Evolutionary conservation across 1,284 basidiomycete species (phyloP).

Genomic region (Ceratobasidium papillatum): DNA sequence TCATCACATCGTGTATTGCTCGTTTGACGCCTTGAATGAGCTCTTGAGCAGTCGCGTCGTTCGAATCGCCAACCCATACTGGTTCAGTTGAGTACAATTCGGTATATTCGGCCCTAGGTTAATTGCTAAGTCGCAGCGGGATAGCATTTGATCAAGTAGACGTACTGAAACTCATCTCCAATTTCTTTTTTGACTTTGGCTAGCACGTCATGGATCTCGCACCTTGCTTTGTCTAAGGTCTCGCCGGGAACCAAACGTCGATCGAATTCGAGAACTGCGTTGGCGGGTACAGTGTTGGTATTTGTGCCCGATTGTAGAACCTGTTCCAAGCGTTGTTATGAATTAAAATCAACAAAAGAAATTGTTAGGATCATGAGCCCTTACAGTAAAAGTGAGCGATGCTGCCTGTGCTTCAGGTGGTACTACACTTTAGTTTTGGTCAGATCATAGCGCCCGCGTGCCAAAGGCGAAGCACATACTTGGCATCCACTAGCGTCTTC

Average conservation of each 20-base stretch:
- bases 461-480: neutral
- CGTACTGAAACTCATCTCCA: conserved; percentile 27
- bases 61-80: conserved; percentile 43
- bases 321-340: neutral
- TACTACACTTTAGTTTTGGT: conserved; percentile 39
- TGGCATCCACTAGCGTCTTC: neutral
- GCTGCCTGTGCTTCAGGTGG: conserved; percentile 42
- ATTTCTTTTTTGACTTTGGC: conserved; percentile 28
- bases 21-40: conserved; percentile 28
- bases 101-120: conserved; percentile 23
- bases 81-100: conserved; percentile 44
- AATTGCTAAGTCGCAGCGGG: neutral
- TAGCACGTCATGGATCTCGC: conserved; percentile 36
- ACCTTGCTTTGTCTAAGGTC: conserved; percentile 39
- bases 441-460: neutral
- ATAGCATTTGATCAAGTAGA: neutral
- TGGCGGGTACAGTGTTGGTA: conserved; percentile 44
- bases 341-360: no score
- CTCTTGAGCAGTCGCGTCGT: conserved; percentile 24
- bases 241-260: conserved; percentile 44
- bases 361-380: no score
- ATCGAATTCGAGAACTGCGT: conserved; percentile 43
- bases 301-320: conserved; percentile 41
- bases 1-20: conserved; percentile 36
- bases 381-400: conserved; percentile 43